phyloP scores from a whole-genome alignment of 768 basidiomycete species.

The Tubosaeta brunneosetosa region DNA sequence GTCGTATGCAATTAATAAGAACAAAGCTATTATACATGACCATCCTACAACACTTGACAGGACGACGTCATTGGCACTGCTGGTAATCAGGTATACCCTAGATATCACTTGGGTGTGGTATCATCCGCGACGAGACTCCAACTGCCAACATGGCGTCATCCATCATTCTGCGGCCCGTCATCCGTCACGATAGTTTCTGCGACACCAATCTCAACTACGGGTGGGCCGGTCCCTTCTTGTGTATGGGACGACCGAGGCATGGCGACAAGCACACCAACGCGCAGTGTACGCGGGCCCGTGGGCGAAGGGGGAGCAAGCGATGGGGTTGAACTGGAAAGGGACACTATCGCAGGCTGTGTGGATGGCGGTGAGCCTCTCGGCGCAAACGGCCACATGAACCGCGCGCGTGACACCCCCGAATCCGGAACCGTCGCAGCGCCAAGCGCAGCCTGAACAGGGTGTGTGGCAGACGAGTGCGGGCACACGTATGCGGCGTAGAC shows the following conservation, averaged over 20 bases:
- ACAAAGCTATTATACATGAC: background rate
- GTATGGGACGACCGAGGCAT: conserved; percentile 31
- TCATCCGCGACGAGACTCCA: background rate
- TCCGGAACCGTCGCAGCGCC: conserved; percentile 1
- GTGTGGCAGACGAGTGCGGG: conserved; percentile 4
- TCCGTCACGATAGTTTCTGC: conserved; percentile 14
- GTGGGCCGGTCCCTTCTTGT: conserved; percentile 22
- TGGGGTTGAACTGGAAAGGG: background rate
- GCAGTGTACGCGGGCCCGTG: conserved; percentile 23
- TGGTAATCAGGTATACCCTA: background rate
- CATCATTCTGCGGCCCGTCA: conserved; percentile 1
- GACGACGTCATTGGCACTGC: background rate
- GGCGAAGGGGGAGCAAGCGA: conserved; percentile 1
- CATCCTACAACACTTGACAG: background rate
- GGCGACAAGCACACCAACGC: conserved; percentile 41
- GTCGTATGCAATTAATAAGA: background rate
- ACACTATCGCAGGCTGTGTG: conserved; percentile 6
- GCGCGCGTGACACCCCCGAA: conserved; percentile 8
- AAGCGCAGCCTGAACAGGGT: background rate
- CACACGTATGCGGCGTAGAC: conserved; percentile 19
- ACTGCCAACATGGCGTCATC: background rate
- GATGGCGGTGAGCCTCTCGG: conserved; percentile 12
- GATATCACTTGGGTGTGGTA: background rate
- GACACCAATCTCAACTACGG: conserved; percentile 33
- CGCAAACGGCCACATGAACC: conserved; percentile 17